Percentiles rank a stretch among this genome's conserved stretches.
phyloP scores from a whole-genome alignment of 495 filamentous ascomycete genomes.

The Extremus antarcticus region DNA sequence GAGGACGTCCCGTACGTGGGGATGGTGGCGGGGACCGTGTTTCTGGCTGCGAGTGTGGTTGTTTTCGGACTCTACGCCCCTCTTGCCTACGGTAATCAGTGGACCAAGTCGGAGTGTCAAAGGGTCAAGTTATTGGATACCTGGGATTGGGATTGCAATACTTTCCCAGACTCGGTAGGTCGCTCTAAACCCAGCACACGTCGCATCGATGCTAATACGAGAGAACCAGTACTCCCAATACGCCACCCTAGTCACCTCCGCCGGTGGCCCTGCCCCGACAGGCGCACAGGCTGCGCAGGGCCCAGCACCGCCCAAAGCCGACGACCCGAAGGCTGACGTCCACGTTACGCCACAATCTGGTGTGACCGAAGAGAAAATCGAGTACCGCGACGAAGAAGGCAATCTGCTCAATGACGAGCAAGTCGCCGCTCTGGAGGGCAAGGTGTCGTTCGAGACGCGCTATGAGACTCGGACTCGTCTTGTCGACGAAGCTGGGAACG shows the following conservation, averaged over 20 bases:
- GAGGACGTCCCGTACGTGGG: slow-evolving; percentile 63
- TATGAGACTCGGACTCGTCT: slow-evolving; percentile 86
- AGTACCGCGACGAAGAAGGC: slow-evolving; percentile 90
- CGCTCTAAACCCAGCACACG: slow-evolving; percentile 1
- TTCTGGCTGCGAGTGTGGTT: slow-evolving; percentile 59
- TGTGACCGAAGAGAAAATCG: slow-evolving; percentile 60
- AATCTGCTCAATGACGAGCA: slow-evolving; percentile 76
- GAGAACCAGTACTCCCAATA: slow-evolving; percentile 17
- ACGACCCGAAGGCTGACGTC: slow-evolving; percentile 22
- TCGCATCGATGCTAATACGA: not conserved
- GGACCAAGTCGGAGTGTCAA: slow-evolving; percentile 79
- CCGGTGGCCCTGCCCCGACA: slow-evolving; percentile 6
- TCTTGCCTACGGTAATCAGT: slow-evolving; percentile 82
- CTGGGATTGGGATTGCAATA: slow-evolving; percentile 98
- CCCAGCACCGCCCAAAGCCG: slow-evolving; percentile 19
- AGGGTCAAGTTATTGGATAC: slow-evolving; percentile 73
- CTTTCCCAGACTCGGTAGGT: slow-evolving; percentile 80
- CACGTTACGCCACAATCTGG: slow-evolving; percentile 19
- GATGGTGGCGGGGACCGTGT: slow-evolving; percentile 52
- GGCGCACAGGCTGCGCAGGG: slow-evolving; percentile 9
- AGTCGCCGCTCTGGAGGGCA: slow-evolving; percentile 73
- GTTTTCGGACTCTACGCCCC: slow-evolving; percentile 81
- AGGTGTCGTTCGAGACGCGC: slow-evolving; percentile 86
- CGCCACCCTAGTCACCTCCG: slow-evolving; percentile 3
- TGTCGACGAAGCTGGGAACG: slow-evolving; percentile 65